Base-by-base conservation (phyloP, 2,329 filamentous ascomycete genomes). In the Cladosporium colombiae region DNA sequence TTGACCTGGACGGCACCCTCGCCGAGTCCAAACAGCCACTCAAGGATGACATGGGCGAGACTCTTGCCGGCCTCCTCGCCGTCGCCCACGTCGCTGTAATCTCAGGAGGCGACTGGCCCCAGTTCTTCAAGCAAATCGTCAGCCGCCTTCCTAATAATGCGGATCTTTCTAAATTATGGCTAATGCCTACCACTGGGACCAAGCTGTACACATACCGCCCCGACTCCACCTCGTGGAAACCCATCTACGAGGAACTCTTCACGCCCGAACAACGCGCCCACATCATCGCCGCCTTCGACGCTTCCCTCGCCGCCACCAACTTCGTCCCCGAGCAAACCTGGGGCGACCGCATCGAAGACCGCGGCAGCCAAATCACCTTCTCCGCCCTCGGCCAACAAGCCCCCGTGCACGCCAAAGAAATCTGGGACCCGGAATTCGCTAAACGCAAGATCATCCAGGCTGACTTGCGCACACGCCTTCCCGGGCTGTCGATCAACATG, bases 151-250 rank as follows among this genome's bases (percentile, higher is more conserved):
- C 78, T 3, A 44, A 73, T 16, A 70, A 68, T 60, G 75, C 78
- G 11, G 70, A 81, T 64, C 70, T 76, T n/a, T 73, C 75, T 10
- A 77, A 74, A 57, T 74, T 80, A 31, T 81, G 78, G 78, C 72
- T 80, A n/a, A 77, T 81, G 77, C 79, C 79, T 3, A 80, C 78
- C 13, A 79, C 76, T 6, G 78, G 78, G 27, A 80, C 78, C 31
- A 79, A 79, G 68, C 76, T 81, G 10, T 81, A 79, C 71, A 75
- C 70, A 27, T 67, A 75, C 69, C 69, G 70, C 25, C 49, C 59
- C 18, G 29, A 46, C 4, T 64, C 67, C n/a, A 66, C 53, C 25
- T 68, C 65, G 7, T 79, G 78, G 78, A 29, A 71, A 27, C 69
- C 70, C 8, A 73, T 75, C 53, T 81, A 77, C 64, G 78, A 78